Percentiles rank a stretch among this genome's conserved stretches.
phyloP scores from a whole-genome alignment of 2,329 filamentous ascomycete species.

The Aureobasidium sp. region DNA sequence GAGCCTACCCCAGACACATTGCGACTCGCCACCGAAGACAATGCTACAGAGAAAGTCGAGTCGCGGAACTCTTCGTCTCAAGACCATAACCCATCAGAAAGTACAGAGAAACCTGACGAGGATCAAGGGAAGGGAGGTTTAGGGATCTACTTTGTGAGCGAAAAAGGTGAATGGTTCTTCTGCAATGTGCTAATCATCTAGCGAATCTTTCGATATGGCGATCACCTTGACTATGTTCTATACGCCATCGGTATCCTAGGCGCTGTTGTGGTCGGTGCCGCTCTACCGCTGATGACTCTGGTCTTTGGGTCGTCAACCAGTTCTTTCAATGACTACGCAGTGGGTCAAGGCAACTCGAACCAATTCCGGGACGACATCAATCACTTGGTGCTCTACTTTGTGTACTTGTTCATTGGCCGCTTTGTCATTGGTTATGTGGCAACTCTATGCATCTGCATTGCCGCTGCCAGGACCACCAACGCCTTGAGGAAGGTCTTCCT shows the following conservation, averaged over 20 bases:
- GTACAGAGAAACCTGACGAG: not conserved
- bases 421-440: conserved; percentile 57
- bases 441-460: conserved; percentile 54
- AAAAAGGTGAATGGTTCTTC: not conserved
- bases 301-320: conserved; percentile 44
- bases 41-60: not conserved
- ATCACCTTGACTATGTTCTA: conserved; percentile 20
- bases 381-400: conserved; percentile 47
- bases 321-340: conserved; percentile 28
- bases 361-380: conserved; percentile 24
- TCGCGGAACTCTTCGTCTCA: not conserved
- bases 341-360: not conserved
- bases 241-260: conserved; percentile 24
- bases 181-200: not conserved
- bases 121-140: not conserved
- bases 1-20: not conserved
- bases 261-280: conserved; percentile 36
- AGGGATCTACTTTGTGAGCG: not conserved
- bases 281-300: conserved; percentile 42
- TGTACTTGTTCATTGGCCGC: conserved; percentile 55
- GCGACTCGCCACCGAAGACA: not conserved
- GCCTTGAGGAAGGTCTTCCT: conserved; percentile 54
- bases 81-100: not conserved
- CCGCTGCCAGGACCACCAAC: conserved; percentile 54
- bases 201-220: conserved; percentile 27